These are phyloP conservation scores for Flaveria brownii DNA, from an alignment of 129 eudicot genomes.

Conservation along the genomic window DNA sequence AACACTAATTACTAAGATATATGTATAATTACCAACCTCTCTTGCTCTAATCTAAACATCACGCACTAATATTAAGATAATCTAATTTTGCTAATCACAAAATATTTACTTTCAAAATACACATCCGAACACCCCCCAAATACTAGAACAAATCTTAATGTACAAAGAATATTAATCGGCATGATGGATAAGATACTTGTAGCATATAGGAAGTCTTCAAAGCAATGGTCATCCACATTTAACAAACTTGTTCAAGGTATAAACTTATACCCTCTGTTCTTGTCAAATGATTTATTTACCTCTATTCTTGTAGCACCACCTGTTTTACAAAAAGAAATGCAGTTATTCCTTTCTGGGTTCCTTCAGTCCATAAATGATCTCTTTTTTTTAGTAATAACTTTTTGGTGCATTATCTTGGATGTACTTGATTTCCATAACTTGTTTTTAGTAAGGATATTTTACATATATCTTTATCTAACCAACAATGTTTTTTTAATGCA, in stretches of 20 bases:
- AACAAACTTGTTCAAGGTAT: constrained; percentile 97
- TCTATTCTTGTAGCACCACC: constrained; percentile 1
- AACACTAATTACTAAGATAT: not conserved
- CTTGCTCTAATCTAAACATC: not conserved
- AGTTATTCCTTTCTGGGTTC: not conserved
- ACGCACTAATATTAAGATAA: not conserved
- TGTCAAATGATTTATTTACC: not conserved
- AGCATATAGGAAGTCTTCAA: constrained; percentile 91
- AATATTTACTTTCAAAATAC: not conserved
- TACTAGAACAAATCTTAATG: not conserved
- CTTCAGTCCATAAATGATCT: not conserved
- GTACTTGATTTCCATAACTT: not conserved
- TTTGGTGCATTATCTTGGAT: not conserved
- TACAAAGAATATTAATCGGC: not conserved
- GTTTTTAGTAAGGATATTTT: not conserved
- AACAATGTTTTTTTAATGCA: not conserved
- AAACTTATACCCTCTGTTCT: not conserved
- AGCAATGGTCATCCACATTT: constrained; percentile 86
- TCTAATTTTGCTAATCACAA: not conserved
- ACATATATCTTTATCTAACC: not conserved
- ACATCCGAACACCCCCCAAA: not conserved
- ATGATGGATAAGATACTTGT: constrained; percentile 87
- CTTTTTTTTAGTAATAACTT: not conserved
- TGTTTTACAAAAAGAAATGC: not conserved
- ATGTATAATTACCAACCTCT: not conserved